phyloP scores from a whole-genome alignment of 129 eudicot species.

The Chrysanthemum makinoi region DNA sequence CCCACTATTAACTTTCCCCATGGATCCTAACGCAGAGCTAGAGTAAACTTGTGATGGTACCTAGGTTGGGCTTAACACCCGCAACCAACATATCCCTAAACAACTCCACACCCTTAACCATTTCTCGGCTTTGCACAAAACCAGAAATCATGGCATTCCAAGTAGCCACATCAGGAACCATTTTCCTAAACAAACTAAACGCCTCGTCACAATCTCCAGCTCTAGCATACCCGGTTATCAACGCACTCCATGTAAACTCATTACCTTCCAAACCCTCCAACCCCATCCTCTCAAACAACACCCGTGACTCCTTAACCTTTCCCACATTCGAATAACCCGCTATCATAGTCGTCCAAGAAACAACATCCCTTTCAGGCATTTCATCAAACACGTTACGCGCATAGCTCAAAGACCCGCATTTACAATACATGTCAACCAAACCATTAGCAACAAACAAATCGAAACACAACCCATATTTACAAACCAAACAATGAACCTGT shows the following conservation, averaged over 20 bases:
- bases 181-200: slow-evolving; percentile 39
- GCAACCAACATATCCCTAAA: slow-evolving; percentile 51
- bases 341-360: slow-evolving; percentile 69
- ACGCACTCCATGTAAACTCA: slow-evolving; percentile 71
- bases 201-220: slow-evolving; percentile 58
- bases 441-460: slow-evolving; percentile 45
- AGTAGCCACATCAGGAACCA: slow-evolving; percentile 52
- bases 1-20: neutral
- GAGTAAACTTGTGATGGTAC: slow-evolving; percentile 55
- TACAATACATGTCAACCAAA: slow-evolving; percentile 66
- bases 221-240: slow-evolving; percentile 62
- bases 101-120: slow-evolving; percentile 41
- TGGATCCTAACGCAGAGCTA: slow-evolving; percentile 48
- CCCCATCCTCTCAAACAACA: slow-evolving; percentile 56
- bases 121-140: slow-evolving; percentile 50
- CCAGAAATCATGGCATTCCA: slow-evolving; percentile 83
- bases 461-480: slow-evolving; percentile 37
- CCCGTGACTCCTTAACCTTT: slow-evolving; percentile 28
- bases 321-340: slow-evolving; percentile 45
- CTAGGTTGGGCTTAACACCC: slow-evolving; percentile 54
- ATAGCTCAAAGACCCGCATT: slow-evolving; percentile 39
- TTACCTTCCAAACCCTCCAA: slow-evolving; percentile 47
- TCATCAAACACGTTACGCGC: slow-evolving; percentile 60
- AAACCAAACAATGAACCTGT: slow-evolving; percentile 56
- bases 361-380: slow-evolving; percentile 58